These are phyloP conservation scores for Russula vinacea DNA, from an alignment of 768 basidiomycete species.

Conservation along the genomic window DNA sequence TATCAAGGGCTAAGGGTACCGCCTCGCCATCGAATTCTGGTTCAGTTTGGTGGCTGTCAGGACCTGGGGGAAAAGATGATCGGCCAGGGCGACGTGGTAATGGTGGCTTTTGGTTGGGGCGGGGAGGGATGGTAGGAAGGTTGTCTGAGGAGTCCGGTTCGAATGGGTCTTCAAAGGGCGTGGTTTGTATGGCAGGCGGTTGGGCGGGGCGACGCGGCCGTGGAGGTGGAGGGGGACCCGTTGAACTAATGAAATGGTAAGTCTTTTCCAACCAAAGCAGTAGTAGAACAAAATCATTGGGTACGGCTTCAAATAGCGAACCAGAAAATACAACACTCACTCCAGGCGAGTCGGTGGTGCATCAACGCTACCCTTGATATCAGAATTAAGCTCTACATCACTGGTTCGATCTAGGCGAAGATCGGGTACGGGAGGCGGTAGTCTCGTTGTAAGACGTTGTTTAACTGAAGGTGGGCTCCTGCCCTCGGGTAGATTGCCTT, in stretches of 20 bases:
- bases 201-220: conserved; percentile 7
- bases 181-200: background rate
- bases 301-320: background rate
- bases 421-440: conserved; percentile 24
- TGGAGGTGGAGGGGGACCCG: background rate
- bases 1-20: background rate
- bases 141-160: conserved; percentile 7
- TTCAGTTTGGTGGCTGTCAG: conserved; percentile 9
- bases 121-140: conserved; percentile 3
- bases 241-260: conserved; percentile 17
- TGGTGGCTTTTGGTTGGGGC: conserved; percentile 6
- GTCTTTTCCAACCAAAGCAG: background rate
- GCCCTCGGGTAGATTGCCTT: background rate
- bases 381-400: background rate
- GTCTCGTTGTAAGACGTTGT: conserved; percentile 21
- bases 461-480: conserved; percentile 18
- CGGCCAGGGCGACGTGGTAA: conserved; percentile 20
- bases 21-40: conserved; percentile 7
- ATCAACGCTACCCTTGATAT: background rate
- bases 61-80: conserved; percentile 17
- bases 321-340: conserved; percentile 12
- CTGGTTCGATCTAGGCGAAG: conserved; percentile 9
- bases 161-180: conserved; percentile 14
- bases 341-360: background rate
- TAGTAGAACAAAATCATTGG: background rate